Evolutionary conservation across 179 eudicot species (phyloP).

Genomic region (Vitellaria paradoxa): DNA sequence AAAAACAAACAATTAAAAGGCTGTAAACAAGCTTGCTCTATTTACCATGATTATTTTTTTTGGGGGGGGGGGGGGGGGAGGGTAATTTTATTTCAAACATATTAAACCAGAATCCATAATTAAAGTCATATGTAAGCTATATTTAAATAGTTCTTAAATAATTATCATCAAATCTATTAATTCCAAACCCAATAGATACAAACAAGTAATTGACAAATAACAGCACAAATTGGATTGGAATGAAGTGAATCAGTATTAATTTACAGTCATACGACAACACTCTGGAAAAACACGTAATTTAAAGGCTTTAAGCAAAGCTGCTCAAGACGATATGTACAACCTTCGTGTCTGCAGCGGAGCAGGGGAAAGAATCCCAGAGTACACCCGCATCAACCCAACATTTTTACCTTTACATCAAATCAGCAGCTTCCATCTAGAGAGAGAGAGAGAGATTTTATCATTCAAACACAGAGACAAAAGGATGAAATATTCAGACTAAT

Average conservation of each 20-base stretch:
- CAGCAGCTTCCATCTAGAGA: slow-evolving; percentile 12
- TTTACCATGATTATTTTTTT: too few species aligned
- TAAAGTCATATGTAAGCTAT: too few species aligned
- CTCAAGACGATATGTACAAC: slow-evolving; percentile 3
- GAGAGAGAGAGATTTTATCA: not conserved
- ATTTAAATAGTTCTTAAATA: too few species aligned
- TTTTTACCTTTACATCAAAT: slow-evolving; percentile 3
- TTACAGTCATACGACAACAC: not conserved
- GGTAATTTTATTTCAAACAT: too few species aligned
- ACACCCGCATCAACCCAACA: slow-evolving; percentile 5
- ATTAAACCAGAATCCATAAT: too few species aligned
- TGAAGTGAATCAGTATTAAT: too few species aligned
- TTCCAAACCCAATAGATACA: too few species aligned
- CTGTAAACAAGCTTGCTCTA: not conserved
- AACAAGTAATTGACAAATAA: too few species aligned
- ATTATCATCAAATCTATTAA: too few species aligned
- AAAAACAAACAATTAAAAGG: not conserved
- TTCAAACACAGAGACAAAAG: not conserved
- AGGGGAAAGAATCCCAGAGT: not conserved
- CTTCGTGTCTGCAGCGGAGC: not conserved
- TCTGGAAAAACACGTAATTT: not conserved
- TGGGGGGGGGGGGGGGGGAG: too few species aligned
- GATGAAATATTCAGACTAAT: not conserved
- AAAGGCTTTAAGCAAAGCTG: not conserved
- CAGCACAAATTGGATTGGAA: too few species aligned